Base-by-base conservation (phyloP, 352 stramenopile genomes). In the Salisapilia sapeloensis region DNA sequence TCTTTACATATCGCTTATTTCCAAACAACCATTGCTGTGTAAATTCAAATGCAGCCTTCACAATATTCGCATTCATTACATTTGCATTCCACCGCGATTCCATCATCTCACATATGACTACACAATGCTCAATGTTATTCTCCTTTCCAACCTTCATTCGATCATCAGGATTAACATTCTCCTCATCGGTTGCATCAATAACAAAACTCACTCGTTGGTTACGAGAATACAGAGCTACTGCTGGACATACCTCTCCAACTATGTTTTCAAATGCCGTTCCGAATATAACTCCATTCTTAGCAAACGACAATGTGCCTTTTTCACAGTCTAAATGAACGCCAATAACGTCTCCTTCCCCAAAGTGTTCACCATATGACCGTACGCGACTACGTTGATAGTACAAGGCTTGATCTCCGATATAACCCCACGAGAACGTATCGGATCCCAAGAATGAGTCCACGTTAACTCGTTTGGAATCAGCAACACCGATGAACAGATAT, bases 371-470 rank as follows among this genome's bases (percentile, higher is more conserved):
- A 33, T 93, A 97, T 16, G 80, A 50, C 5, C 76, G 83, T 6
- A 94, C 34, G 6, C 95, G 96, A 38, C 92, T 94, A 15, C 94
- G 66, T 41, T 97, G 92, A 46, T 99, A 96, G 52, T 97, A 99
- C 10, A 99, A 56, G n/a, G 93, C 93, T 47, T 96, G 92, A 34
- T 97, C 96, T 0, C 93, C 95, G 35, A 99, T 99, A 35, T 96
- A 96, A 6, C 95, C 95, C 94, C 94, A 99, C 0, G 93, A 96
- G 25, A 97, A 74, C 19, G 95, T 85, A 38, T 98, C 94, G 6
- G 93, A 85, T 1, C 95, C 95, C 14, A 99, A 65, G 50, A 98
- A 99, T 3, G 92, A 97, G 29, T 92, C 83, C 10, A 90, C 55
- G 45, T 93, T 97, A 0, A 80, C 84, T 29, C 80, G 63, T 11